Conservation (phyloP, 202 grass and related monocot genomes). For the Brachypodium distachyon region DNA sequence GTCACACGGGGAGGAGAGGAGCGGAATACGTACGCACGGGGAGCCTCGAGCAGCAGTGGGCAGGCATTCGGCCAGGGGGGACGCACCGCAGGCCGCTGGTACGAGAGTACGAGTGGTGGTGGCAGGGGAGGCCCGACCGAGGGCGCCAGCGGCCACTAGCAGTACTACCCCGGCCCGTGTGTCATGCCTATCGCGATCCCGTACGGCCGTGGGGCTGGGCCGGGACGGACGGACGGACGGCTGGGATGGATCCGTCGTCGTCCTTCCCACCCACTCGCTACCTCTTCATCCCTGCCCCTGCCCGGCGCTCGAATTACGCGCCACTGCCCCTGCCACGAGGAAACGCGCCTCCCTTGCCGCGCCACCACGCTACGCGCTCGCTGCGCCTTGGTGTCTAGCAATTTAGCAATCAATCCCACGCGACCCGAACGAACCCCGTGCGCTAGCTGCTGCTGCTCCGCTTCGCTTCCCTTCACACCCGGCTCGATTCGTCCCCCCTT, state of each 20-base stretch:
- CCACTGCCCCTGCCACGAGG: neutral
- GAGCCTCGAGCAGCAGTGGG: no score
- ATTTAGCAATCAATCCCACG: no score
- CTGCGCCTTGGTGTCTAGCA: no score
- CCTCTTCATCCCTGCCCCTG: neutral
- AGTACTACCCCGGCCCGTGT: neutral
- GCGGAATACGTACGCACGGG: no score
- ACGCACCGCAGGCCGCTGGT: neutral
- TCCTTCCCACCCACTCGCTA: neutral
- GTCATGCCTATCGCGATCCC: neutral
- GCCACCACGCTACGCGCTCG: conserved; percentile 6
- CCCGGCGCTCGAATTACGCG: neutral
- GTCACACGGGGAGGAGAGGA: no score
- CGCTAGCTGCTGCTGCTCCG: neutral
- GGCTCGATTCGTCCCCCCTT: neutral
- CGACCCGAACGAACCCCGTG: neutral
- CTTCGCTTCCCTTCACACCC: neutral
- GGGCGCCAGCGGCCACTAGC: neutral
- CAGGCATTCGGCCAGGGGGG: neutral
- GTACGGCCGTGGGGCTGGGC: conserved; percentile 25
- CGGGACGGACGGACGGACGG: no score
- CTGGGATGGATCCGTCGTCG: no score
- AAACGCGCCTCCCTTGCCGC: neutral
- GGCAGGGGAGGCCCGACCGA: neutral
- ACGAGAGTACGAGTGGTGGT: neutral